phyloP scores from a whole-genome alignment of 2,329 filamentous ascomycete genomes.

The Fusarium nelsonii region DNA sequence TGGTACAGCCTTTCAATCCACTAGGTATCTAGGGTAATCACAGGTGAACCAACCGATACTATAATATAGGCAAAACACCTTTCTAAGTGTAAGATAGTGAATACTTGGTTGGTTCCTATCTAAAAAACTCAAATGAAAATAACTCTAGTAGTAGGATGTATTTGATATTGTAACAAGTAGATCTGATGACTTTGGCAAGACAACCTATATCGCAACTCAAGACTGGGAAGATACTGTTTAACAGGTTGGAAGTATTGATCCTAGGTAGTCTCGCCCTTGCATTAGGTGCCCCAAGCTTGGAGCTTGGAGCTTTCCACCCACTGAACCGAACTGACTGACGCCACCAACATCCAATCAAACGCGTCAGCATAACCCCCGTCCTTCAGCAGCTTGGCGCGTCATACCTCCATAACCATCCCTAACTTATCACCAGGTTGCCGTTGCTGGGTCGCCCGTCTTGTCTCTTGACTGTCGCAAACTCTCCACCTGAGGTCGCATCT shows the following conservation, averaged over 20 bases:
- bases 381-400: conserved; percentile 38
- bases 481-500: conserved; percentile 20
- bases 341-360: conserved; percentile 33
- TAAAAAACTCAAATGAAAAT: no score
- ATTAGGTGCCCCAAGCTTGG: neutral
- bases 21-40: neutral
- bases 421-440: conserved; percentile 23
- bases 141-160: no score
- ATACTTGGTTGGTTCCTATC: no score
- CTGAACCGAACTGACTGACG: neutral
- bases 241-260: no score
- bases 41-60: neutral
- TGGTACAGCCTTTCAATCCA: neutral
- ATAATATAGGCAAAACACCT: no score
- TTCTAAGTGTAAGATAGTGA: no score
- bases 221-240: no score
- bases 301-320: conserved; percentile 1
- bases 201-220: no score
- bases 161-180: no score
- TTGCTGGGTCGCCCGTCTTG: conserved; percentile 35
- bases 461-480: conserved; percentile 44
- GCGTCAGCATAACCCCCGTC: neutral
- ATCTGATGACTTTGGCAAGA: no score
- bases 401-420: conserved; percentile 12
- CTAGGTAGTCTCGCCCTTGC: neutral